Base-by-base conservation (phyloP, 2,329 filamentous ascomycete species). In the Mycocentrospora acerina region DNA sequence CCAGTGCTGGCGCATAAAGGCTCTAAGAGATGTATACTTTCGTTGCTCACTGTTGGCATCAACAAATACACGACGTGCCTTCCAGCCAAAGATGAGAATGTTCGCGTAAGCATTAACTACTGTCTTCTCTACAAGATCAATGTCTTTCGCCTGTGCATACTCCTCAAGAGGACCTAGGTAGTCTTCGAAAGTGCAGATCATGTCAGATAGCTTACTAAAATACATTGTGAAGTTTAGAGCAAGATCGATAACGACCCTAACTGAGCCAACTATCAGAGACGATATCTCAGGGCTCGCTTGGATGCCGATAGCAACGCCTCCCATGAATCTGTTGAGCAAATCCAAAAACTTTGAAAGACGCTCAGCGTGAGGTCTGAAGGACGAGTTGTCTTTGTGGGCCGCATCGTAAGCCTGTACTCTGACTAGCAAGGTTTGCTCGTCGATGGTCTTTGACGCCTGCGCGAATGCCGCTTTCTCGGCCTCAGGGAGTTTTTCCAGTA, bases 1-100 rank as follows among this genome's bases (percentile, higher is more conserved):
- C 52, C 50, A 55, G n/a, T 55, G 52, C 16, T 45, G 40, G 37
- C 36, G 40, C 35, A 55, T 42, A 27, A 54, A 57, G 2, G 42
- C 30, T 30, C 43, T 40, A 3, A 45, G 8, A 3, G 50, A 55
- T 17, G 37, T 46, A 34, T 32, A 51, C 32, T 37, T 47, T 25
- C 42, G 29, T 16, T 27, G 31, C 6, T 51, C 22, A 7, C 42
- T 45, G 13, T 49, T 45, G 13, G 5, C 28, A 31, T 46, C 40
- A 17, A 57, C 17, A 16, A 53, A 55, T 0, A 55, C 48, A 29
- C 42, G 29, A 15, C 46, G 44, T 12, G 46, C 47, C 18, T 51
- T 45, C 44, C 42, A 45, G 27, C 47, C 36, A 34, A 55, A 55
- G 11, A 44, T 13, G 18, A 55, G 29, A 4, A 55, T n/a, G 28